Conservation (phyloP, 1,284 basidiomycete genomes). For the Trichosporon faecale region DNA sequence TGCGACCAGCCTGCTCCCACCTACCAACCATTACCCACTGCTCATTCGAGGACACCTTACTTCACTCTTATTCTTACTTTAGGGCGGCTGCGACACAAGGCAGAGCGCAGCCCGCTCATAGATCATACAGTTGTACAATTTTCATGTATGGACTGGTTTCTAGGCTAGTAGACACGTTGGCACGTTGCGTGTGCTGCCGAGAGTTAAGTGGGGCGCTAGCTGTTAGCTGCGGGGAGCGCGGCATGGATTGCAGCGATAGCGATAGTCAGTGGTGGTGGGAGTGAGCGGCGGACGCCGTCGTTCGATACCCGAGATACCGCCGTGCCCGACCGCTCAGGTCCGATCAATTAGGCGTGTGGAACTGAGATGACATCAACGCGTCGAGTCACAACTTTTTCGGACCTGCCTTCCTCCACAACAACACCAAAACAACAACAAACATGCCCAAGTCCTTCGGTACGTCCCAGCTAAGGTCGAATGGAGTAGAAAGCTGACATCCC, state of each 20-base stretch:
- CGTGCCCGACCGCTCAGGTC: too few relatives aligned
- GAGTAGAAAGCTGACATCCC: background rate
- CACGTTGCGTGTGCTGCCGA: too few relatives aligned
- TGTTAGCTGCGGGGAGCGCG: too few relatives aligned
- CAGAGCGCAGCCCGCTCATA: background rate
- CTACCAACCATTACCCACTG: background rate
- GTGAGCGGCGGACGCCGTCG: background rate
- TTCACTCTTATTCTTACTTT: background rate
- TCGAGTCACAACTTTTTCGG: conserved; percentile 1
- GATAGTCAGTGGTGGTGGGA: background rate
- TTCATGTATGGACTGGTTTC: conserved; percentile 7
- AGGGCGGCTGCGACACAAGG: background rate
- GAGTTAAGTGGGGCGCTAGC: too few relatives aligned
- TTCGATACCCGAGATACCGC: background rate
- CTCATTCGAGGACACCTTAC: background rate
- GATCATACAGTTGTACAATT: conserved; percentile 11
- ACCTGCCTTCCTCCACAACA: background rate
- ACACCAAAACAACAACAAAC: background rate
- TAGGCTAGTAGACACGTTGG: too few relatives aligned
- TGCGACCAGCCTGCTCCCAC: background rate
- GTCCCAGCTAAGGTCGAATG: background rate
- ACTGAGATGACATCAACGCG: background rate
- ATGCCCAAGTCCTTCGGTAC: conserved; percentile 26
- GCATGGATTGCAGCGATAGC: background rate
- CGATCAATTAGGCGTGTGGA: conserved; percentile 4